Evolutionary conservation across 2,329 filamentous ascomycete genomes (phyloP).

Genomic region (Plectosphaerella cucumerina): DNA sequence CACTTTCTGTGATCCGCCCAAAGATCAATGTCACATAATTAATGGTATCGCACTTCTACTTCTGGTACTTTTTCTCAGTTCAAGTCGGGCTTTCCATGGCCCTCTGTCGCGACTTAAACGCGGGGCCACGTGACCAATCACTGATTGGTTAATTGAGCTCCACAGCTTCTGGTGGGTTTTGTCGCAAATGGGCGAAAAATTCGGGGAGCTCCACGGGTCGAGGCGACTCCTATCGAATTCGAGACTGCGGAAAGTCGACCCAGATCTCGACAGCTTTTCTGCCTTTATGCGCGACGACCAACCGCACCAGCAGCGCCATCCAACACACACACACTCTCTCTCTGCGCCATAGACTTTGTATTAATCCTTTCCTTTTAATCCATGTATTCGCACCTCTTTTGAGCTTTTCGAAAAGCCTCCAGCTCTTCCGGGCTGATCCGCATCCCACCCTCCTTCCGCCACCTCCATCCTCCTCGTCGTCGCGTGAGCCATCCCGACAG

Average conservation of each 20-base stretch:
- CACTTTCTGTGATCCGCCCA: no score
- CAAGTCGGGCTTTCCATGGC: no score
- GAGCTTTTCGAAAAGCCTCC: constrained; percentile 1
- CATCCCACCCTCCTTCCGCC: background rate
- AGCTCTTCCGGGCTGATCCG: constrained; percentile 6
- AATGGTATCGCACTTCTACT: no score
- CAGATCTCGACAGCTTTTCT: background rate
- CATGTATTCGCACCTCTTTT: constrained; percentile 6
- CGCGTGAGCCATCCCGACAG: constrained; percentile 1
- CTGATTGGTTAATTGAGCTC: background rate
- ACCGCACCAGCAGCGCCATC: background rate
- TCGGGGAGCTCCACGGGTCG: constrained; percentile 2
- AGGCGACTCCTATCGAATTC: constrained; percentile 1
- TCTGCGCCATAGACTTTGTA: constrained; percentile 9
- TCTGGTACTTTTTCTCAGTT: no score
- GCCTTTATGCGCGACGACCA: constrained; percentile 1
- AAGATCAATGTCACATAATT: no score
- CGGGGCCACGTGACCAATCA: background rate
- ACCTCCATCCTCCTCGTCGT: background rate
- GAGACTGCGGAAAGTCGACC: background rate
- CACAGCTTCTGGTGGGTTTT: background rate
- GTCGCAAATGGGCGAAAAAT: constrained; percentile 1
- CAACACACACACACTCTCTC: constrained; percentile 4
- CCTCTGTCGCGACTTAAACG: background rate
- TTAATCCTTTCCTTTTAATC: background rate